Base-by-base conservation (phyloP, 192 early-diverging fungal species). In the Rhizophlyctis rosea region DNA sequence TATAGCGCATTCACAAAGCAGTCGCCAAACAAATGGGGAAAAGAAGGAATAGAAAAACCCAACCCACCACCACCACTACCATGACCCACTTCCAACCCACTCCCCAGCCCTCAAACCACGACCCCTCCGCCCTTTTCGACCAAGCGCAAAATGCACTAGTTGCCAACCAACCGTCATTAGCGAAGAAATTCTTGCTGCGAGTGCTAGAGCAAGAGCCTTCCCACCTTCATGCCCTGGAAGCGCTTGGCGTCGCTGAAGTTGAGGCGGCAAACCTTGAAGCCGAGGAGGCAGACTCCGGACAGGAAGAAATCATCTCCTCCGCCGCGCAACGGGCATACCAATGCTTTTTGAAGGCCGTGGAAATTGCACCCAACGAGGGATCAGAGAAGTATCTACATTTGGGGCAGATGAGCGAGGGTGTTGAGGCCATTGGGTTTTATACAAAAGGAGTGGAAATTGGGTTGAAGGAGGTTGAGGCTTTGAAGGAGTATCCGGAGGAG, bases 371-470 rank as follows among this genome's bases (percentile, higher is more conserved):
- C 24, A 77, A 88, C 30, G 69, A 72, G 39, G 87, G 87, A 24
- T 83, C 84, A 60, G 79, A 81, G 60, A 89, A 90, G 71, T 96
- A 90, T 78, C 86, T 98, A 82, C 92, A 95, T 68, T 77, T 98
- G 34, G 80, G 70, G 9, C 77, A 79, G 55, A 63, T 83, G 30
- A 55, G 50, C 7, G 67, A 18, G 1, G 79, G 70, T 14, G 47
- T 69, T 52, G 77, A 80, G 55, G 67, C 79, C 1, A 23, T 81
- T 16, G 27, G 47, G 28, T 75, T 35, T 31, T 85, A 78, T 57
- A 49, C 72, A 35, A 70, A 25, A 18, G 83, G 79, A 1, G 57
- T 79, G 28, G 34, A 34, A 24, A 39, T 74, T n/a, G 52, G 81
- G 44, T 55, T 61, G 65, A 73, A 76, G 49, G 74, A 57, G 73